These are phyloP conservation scores for Pseudogymnoascus sp. DNA, from an alignment of 2,329 filamentous ascomycete species.

Conservation along the genomic window DNA sequence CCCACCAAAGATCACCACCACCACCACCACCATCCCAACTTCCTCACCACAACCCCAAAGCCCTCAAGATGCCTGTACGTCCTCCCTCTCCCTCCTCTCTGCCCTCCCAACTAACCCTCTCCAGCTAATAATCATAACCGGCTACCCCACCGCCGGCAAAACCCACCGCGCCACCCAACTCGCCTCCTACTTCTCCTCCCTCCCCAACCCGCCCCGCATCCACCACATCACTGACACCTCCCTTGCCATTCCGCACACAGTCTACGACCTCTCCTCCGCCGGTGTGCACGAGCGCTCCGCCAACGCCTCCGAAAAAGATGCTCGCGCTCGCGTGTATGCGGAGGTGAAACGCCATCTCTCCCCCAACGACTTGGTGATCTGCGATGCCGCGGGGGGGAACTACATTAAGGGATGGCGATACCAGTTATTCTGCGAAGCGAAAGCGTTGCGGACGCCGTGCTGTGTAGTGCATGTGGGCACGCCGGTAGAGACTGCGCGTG, in stretches of 20 bases:
- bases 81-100: no score
- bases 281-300: conserved; percentile 57
- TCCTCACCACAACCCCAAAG: neutral
- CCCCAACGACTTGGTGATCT: conserved; percentile 65
- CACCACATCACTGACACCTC: conserved; percentile 67
- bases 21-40: neutral
- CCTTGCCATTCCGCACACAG: conserved; percentile 58
- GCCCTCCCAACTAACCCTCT: neutral
- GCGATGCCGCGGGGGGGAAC: conserved; percentile 59
- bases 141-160: conserved; percentile 61
- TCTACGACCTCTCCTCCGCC: conserved; percentile 57
- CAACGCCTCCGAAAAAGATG: conserved; percentile 71
- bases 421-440: conserved; percentile 77
- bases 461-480: conserved; percentile 63
- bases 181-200: conserved; percentile 54
- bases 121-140: conserved; percentile 59
- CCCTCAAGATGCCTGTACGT: conserved; percentile 5
- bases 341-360: conserved; percentile 70
- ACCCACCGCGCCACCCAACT: conserved; percentile 59
- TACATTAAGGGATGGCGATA: conserved; percentile 90
- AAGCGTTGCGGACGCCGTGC: conserved; percentile 65
- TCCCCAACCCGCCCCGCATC: conserved; percentile 46
- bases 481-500: conserved; percentile 40
- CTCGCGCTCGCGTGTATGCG: conserved; percentile 64
- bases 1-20: conserved; percentile 1